These are phyloP conservation scores for Truncatella angustata DNA, from an alignment of 2,329 filamentous ascomycete genomes.

Conservation along the genomic window DNA sequence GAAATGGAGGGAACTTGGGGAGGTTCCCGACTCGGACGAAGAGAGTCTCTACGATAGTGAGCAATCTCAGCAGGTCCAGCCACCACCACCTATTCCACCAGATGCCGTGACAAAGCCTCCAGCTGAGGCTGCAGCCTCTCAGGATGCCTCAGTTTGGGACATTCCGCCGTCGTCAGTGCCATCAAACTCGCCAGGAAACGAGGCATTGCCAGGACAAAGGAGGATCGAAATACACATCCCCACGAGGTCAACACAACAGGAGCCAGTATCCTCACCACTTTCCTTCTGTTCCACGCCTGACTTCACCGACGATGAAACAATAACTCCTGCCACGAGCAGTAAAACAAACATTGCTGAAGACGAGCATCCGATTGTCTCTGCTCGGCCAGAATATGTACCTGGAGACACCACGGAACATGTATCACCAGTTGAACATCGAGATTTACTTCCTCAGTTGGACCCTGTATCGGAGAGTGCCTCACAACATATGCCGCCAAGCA, in stretches of 20 bases:
- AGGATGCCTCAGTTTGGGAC: constrained; percentile 26
- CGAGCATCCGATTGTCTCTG: not conserved
- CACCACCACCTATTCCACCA: constrained; percentile 9
- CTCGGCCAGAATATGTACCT: not conserved
- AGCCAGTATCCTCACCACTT: constrained; percentile 5
- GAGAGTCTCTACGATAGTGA: constrained; percentile 36
- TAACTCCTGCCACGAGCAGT: not conserved
- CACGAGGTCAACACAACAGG: not conserved
- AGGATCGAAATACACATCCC: constrained; percentile 4
- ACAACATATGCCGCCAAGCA: no score
- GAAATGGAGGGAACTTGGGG: constrained; percentile 42
- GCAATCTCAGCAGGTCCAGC: constrained; percentile 23
- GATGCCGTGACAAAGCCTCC: constrained; percentile 5
- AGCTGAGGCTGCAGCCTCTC: not conserved
- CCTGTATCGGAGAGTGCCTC: not conserved
- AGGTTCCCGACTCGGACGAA: constrained; percentile 44
- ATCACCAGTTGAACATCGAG: not conserved
- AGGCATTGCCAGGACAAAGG: constrained; percentile 8
- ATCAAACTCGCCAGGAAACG: constrained; percentile 17
- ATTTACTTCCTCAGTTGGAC: not conserved
- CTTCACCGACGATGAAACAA: not conserved
- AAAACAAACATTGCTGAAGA: not conserved
- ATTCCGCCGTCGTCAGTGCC: constrained; percentile 25
- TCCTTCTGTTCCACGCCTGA: constrained; percentile 5
- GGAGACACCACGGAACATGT: not conserved